Evolutionary conservation across 2,329 filamentous ascomycete species (phyloP), one percentile per base, ranked within the genome.

Genomic region (Aspergillus costaricaensis): DNA sequence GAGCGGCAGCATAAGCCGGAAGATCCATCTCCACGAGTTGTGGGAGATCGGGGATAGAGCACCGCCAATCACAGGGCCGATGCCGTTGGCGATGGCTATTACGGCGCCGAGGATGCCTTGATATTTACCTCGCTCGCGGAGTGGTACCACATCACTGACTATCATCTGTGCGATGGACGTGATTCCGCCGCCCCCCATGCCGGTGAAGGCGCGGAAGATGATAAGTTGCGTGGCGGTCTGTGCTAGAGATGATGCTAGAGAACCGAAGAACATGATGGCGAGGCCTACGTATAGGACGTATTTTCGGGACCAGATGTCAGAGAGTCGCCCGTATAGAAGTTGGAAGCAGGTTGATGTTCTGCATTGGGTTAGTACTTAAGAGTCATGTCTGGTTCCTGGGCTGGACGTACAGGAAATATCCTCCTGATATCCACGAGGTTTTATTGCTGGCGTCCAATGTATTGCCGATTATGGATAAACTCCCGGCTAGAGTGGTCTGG

Each of bases 261-360:
- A 85, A 1, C 82, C 84, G 6, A 88, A 48, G 14, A 81, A 79
- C 50, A 89, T 77, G 15, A 87, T 75, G 0, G 73, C 77, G 1
- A 87, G 74, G 1, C 83, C 82, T 1, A 78, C 76, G 14, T 88
- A 73, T 23, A 85, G 82, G 7, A 88, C 77, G 2, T 80, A 74
- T 67, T 88, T 88, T 15, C 86, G 80, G 15, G 85, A 85, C 61
- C 86, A 81, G 8, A 88, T 82, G 67, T 88, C 85, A 0, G 85
- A 86, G 7, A 87, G 69, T 0, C 85, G 80, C 21, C 86, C 86
- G 69, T 88, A 88, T 3, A 89, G 77, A 53, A 88, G 83, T 68
- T 88, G 86, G 67, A 88, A 89, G 12, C 82, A 83, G 0, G 86
- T 88, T 9, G 86, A 89, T 1, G 90, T 91, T 32, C 92, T 82